Percentiles rank a stretch among this genome's conserved stretches.
Conservation (phyloP, 441 rosid genomes). For the Isatis lusitanica region DNA sequence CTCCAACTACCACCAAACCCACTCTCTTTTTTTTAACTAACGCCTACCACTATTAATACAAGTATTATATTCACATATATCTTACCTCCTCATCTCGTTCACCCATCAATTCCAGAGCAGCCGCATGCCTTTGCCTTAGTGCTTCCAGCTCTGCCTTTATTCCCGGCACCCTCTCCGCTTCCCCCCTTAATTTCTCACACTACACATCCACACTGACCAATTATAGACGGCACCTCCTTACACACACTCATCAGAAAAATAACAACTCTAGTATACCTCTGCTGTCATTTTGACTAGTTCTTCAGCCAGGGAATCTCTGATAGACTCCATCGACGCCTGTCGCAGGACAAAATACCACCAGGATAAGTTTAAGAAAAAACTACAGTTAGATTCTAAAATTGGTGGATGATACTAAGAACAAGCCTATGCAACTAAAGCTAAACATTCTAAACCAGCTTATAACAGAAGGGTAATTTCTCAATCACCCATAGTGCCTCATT, state of each 20-base stretch:
- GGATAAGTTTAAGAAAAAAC: not conserved
- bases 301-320: slow-evolving; percentile 96
- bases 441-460: slow-evolving; percentile 18
- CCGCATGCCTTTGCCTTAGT: slow-evolving; percentile 85
- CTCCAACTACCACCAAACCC: slow-evolving; percentile 72
- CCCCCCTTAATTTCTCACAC: slow-evolving; percentile 86
- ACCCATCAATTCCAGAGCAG: slow-evolving; percentile 98
- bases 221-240: slow-evolving; percentile 1
- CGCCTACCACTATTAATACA: slow-evolving; percentile 7
- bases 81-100: slow-evolving; percentile 99
- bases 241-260: not conserved
- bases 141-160: slow-evolving; percentile 91
- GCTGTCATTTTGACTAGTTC: slow-evolving; percentile 95
- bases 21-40: not conserved
- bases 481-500: slow-evolving; percentile 14
- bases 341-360: slow-evolving; percentile 25
- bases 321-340: slow-evolving; percentile 91
- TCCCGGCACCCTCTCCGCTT: slow-evolving; percentile 74
- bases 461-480: not conserved
- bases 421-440: slow-evolving; percentile 4
- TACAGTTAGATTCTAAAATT: slow-evolving; percentile 16
- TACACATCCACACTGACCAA: slow-evolving; percentile 41
- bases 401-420: slow-evolving; percentile 12
- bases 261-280: slow-evolving; percentile 47
- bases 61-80: slow-evolving; percentile 13